A percentile compares a stretch with the other conserved stretches of the same genome.
These are phyloP conservation scores for Beta vulgaris DNA, from an alignment of 148 eudicot species.

Conservation along the genomic window DNA sequence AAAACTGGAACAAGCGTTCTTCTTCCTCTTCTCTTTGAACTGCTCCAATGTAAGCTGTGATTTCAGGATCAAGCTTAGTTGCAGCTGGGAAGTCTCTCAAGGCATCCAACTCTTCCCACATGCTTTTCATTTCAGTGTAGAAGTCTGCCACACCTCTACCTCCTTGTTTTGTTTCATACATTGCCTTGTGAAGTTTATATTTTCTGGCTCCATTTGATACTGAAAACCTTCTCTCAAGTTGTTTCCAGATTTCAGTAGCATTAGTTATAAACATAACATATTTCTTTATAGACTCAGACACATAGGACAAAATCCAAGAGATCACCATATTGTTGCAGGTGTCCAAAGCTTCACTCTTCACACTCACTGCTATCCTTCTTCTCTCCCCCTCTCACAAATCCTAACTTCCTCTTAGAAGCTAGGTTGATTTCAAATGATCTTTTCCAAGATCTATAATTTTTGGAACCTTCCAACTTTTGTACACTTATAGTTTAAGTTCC, in stretches of 20 bases:
- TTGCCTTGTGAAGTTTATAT: neutral
- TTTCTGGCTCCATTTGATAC: neutral
- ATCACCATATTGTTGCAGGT: slow-evolving; percentile 1
- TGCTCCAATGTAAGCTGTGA: neutral
- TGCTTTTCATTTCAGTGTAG: too few species aligned
- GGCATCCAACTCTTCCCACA: neutral
- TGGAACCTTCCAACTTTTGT: neutral
- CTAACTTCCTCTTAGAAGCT: too few species aligned
- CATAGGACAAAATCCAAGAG: neutral
- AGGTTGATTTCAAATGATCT: neutral
- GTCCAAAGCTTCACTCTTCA: neutral
- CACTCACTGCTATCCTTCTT: neutral
- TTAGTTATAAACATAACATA: neutral
- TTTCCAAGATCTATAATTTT: neutral
- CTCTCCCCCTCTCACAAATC: too few species aligned
- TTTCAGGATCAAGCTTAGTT: neutral
- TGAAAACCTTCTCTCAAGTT: neutral
- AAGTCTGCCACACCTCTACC: too few species aligned
- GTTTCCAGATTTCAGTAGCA: neutral
- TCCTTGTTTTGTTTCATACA: neutral
- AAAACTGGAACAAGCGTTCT: neutral
- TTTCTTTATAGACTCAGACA: neutral
- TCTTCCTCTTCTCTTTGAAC: neutral
- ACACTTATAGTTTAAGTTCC: too few species aligned
- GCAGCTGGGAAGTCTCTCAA: too few species aligned